Base-by-base conservation (phyloP, 805 yeast genomes). In the Cyberlindnera japonica region DNA sequence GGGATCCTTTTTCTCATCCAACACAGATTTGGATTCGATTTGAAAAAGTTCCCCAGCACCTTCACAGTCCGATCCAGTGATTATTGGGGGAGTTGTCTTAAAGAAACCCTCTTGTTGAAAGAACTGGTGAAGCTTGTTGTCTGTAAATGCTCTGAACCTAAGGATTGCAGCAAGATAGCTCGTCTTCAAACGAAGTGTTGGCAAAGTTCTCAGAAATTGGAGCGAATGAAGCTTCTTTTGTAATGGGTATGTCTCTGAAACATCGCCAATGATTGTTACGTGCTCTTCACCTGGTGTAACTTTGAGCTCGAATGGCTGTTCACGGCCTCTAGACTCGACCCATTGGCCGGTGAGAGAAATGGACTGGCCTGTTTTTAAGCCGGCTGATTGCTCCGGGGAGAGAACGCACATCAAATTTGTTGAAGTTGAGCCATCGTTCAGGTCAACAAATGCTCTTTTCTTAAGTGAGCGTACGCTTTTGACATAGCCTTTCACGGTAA, bases 31-130 rank as follows among this genome's bases (percentile, higher is more conserved):
- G 2, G 69, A 63, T 32, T 68, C 71, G 10, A 90, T 64, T 33
- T 64, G 65, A 50, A 93, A 93, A 46, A 85, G 75, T 57, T 93
- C 98, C 5, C 98, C 98, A 3, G 95, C 97, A 14, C 99, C 98
- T 64, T 93, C 99, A 58, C 98, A 91, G 59, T 93, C 99, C 1
- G 95, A 78, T 10, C 86, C 70, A 0, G 99, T 93, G 17, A 91
- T 64, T 11, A 91, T 53, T 7, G 99, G 99, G 3, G 98, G 95
- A 19, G 80, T 69, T 0, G 86, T 88, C 64, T 87, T 90, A 12
- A 71, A 63, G 49, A 86, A 88, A 12, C 73, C 73, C 15, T 71
- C 51, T 0, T 55, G 40, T 15, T 68, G 63, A 58, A 87, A 86
- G 51, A 76, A 86, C 3, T 65, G 65, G 29, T 70, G 62, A 7